phyloP scores from a whole-genome alignment of 2,329 filamentous ascomycete genomes.

The Fusarium chuoi region DNA sequence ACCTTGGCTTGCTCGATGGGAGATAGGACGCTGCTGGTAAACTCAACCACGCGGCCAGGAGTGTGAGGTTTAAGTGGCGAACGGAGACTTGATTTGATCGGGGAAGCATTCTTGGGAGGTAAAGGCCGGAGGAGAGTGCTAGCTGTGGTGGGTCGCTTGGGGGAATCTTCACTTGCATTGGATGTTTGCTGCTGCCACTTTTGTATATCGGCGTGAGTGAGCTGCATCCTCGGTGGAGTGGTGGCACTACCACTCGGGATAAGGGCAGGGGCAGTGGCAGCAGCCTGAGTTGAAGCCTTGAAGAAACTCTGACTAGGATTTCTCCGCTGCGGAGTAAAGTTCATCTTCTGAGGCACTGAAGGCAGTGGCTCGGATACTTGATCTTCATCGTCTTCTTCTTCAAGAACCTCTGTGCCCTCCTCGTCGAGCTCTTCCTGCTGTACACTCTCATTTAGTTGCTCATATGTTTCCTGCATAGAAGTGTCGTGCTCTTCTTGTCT shows the following conservation, averaged over 20 bases:
- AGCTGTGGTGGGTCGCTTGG: conserved; percentile 47
- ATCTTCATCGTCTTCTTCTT: conserved; percentile 47
- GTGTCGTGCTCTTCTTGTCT: conserved; percentile 11
- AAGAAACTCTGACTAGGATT: conserved; percentile 54
- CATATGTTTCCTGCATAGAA: background rate
- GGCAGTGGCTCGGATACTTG: conserved; percentile 40
- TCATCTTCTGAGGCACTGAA: conserved; percentile 57
- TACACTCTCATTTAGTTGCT: conserved; percentile 7
- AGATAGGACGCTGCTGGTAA: conserved; percentile 62
- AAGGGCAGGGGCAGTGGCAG: conserved; percentile 11
- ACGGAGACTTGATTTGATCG: conserved; percentile 66
- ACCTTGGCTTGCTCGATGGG: conserved; percentile 54
- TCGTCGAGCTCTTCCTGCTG: conserved; percentile 41
- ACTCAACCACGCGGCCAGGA: conserved; percentile 68
- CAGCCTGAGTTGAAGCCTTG: conserved; percentile 42
- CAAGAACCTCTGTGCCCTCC: conserved; percentile 19
- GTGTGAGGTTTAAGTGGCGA: conserved; percentile 68
- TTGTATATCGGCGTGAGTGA: conserved; percentile 54
- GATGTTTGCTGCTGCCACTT: conserved; percentile 56
- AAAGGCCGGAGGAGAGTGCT: conserved; percentile 58
- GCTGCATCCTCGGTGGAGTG: conserved; percentile 55
- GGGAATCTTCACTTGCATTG: conserved; percentile 51
- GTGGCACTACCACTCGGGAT: conserved; percentile 19
- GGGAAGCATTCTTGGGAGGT: conserved; percentile 63
- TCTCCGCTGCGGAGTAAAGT: conserved; percentile 59